phyloP scores from a whole-genome alignment of 2,329 filamentous ascomycete species.

The Paraphaeosphaeria minitans region DNA sequence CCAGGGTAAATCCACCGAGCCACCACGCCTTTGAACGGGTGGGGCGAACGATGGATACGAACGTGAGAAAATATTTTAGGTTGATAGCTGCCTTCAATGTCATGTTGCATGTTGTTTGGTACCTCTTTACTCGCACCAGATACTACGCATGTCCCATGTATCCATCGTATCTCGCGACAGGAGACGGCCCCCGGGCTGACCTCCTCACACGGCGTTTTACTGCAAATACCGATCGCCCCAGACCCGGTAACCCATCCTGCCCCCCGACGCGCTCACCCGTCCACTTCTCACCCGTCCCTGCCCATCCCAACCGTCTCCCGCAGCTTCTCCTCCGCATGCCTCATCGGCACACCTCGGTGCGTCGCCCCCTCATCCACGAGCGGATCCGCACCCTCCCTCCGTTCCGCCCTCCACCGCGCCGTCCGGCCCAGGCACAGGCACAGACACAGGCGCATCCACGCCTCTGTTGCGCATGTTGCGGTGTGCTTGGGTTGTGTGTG shows the following conservation, averaged over 20 bases:
- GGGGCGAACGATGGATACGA: background rate
- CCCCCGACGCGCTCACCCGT: no score
- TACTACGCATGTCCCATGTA: no score
- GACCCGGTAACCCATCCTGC: no score
- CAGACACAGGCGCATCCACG: slow-evolving; percentile 11
- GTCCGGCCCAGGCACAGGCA: no score
- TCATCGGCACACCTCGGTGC: slow-evolving; percentile 3
- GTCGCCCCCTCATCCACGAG: slow-evolving; percentile 10
- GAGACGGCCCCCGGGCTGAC: no score
- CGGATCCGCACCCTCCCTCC: slow-evolving; percentile 1
- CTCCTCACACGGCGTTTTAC: no score
- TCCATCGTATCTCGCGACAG: no score
- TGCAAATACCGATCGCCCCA: no score
- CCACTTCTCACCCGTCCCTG: background rate
- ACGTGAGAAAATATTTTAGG: background rate
- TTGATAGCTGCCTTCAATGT: background rate
- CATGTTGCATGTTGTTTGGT: background rate
- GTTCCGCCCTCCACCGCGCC: slow-evolving; percentile 15
- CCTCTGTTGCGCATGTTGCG: slow-evolving; percentile 10
- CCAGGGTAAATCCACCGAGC: background rate
- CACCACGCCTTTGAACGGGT: background rate
- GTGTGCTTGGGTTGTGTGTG: no score
- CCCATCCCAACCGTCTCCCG: slow-evolving; percentile 6
- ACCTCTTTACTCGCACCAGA: no score
- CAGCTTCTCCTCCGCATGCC: slow-evolving; percentile 2